phyloP scores from a whole-genome alignment of 1,139 yeast species.

The Candida sp. region DNA sequence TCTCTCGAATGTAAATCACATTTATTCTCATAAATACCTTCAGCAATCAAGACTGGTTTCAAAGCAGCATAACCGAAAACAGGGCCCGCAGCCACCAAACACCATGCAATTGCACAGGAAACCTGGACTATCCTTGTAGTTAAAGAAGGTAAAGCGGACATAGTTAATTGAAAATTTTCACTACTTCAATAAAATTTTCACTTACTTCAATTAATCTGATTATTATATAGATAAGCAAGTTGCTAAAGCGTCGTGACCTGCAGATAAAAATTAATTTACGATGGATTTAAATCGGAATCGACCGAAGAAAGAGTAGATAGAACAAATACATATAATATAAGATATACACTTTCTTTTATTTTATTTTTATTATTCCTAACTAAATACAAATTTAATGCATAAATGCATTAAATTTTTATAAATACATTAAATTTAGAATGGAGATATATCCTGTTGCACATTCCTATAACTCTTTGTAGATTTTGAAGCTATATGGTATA shows the following conservation, averaged over 20 bases:
- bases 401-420: too few species aligned
- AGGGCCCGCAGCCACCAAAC: slow-evolving; percentile 88
- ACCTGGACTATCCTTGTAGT: slow-evolving; percentile 23
- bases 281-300: too few species aligned
- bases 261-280: too few species aligned
- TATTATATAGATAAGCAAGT: not conserved
- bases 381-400: too few species aligned
- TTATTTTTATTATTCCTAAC: too few species aligned
- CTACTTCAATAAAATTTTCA: too few species aligned
- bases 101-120: slow-evolving; percentile 77
- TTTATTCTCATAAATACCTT: slow-evolving; percentile 67
- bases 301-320: too few species aligned
- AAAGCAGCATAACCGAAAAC: slow-evolving; percentile 94
- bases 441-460: slow-evolving; percentile 36
- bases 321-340: too few species aligned
- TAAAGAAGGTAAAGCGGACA: slow-evolving; percentile 11
- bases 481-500: slow-evolving; percentile 26
- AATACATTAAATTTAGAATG: slow-evolving; percentile 19
- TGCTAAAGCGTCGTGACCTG: too few species aligned
- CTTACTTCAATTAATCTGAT: too few species aligned
- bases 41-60: slow-evolving; percentile 73
- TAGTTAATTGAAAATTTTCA: not conserved
- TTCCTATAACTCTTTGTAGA: slow-evolving; percentile 30
- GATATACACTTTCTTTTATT: too few species aligned
- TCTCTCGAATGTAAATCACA: slow-evolving; percentile 35